Percentiles rank a stretch among this genome's conserved stretches.
phyloP scores from a whole-genome alignment of 176 grass and related monocot species.

The Alloteropsis semialata region DNA sequence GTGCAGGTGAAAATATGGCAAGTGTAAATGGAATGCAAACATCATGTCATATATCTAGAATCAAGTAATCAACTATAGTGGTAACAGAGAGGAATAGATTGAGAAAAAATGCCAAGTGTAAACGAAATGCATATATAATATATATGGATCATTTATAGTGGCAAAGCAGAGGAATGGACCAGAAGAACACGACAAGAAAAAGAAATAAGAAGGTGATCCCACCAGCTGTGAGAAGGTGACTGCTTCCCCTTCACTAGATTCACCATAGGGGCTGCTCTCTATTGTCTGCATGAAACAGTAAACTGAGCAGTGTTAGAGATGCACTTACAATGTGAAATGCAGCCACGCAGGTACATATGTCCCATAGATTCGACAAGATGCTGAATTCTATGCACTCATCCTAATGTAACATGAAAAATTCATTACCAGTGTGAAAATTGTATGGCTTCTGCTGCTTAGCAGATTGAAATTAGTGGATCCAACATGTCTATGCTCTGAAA shows the following conservation, averaged over 20 bases:
- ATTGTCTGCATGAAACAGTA: constrained; percentile 50
- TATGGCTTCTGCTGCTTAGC: constrained; percentile 89
- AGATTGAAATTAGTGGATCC: constrained; percentile 88
- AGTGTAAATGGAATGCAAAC: not conserved
- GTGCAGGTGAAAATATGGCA: constrained; percentile 7
- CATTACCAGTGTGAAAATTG: constrained; percentile 90
- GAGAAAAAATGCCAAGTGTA: not conserved
- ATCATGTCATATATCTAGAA: not conserved
- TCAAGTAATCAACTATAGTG: not conserved
- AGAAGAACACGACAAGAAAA: not conserved
- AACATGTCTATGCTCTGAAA: constrained; percentile 78
- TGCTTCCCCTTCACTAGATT: constrained; percentile 62
- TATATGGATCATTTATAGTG: constrained; percentile 8
- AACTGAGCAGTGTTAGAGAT: not conserved
- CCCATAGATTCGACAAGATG: not conserved
- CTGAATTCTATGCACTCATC: not conserved
- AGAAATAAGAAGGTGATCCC: constrained; percentile 20
- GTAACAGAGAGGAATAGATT: not conserved
- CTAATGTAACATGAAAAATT: not conserved
- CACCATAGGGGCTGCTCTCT: constrained; percentile 68
- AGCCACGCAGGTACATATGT: not conserved
- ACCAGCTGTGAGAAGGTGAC: constrained; percentile 82
- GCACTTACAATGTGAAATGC: constrained; percentile 17
- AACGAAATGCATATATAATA: not conserved
- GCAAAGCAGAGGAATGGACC: not conserved